Evolutionary conservation across 331 rosid genomes (phyloP).

Genomic region (Spiraea crenata): DNA sequence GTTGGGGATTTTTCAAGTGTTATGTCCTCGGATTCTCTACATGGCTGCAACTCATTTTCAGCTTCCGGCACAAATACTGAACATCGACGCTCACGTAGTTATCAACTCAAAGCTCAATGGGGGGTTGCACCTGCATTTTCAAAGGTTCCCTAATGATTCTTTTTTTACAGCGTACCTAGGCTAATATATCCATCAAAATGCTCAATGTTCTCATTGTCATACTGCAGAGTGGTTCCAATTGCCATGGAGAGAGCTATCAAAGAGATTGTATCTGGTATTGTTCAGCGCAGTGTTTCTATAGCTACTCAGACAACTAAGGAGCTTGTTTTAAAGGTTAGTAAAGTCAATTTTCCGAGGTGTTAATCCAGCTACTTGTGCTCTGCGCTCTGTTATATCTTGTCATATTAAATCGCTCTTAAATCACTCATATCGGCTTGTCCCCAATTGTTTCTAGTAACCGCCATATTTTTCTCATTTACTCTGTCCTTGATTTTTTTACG

Average conservation of each 20-base stretch:
- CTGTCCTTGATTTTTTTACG: background rate
- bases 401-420: background rate
- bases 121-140: constrained; percentile 84
- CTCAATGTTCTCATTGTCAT: constrained; percentile 10
- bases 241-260: constrained; percentile 98
- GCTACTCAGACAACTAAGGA: constrained; percentile 98
- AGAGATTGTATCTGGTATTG: constrained; percentile 79
- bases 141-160: constrained; percentile 47
- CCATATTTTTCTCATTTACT: background rate
- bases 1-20: background rate
- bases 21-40: background rate
- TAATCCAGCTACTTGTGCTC: background rate
- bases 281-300: constrained; percentile 96
- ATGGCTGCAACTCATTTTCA: constrained; percentile 31
- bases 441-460: background rate
- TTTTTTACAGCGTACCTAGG: constrained; percentile 19
- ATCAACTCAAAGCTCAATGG: constrained; percentile 77
- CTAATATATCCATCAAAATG: background rate
- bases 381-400: background rate
- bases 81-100: constrained; percentile 75
- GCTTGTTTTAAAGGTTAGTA: constrained; percentile 86
- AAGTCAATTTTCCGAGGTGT: constrained; percentile 10
- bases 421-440: background rate
- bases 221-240: constrained; percentile 71
- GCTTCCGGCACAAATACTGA: constrained; percentile 75